Percentiles rank a stretch among this genome's conserved stretches.
phyloP scores from a whole-genome alignment of 495 filamentous ascomycete genomes.

The Tuber melanosporum region DNA sequence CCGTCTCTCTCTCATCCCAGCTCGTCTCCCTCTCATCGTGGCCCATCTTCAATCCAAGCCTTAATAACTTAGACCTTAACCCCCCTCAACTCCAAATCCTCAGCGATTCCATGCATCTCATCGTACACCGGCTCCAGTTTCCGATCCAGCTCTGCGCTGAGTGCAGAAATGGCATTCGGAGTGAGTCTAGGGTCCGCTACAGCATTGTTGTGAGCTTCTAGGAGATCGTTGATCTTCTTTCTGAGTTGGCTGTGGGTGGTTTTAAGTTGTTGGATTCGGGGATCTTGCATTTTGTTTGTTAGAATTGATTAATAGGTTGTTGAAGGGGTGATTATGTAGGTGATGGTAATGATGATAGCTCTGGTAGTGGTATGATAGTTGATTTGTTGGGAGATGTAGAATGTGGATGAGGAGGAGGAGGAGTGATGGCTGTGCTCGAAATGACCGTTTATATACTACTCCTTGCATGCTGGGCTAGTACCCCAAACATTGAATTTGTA shows the following conservation, averaged over 20 bases:
- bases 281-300: no score
- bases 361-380: not conserved
- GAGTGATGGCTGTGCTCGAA: not conserved
- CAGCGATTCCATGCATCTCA: no score
- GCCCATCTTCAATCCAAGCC: no score
- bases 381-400: not conserved
- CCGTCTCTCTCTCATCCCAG: no score
- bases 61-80: no score
- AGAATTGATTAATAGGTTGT: no score
- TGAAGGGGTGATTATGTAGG: no score
- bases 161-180: not conserved
- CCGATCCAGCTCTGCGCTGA: no score
- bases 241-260: not conserved
- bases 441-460: not conserved
- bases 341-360: not conserved
- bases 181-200: not conserved
- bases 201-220: not conserved
- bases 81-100: no score
- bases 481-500: not conserved
- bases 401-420: no score
- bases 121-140: no score
- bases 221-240: not conserved
- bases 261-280: not conserved
- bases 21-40: no score
- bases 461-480: not conserved